Percentiles rank a stretch among this genome's conserved stretches.
These are phyloP conservation scores for Sonneratia alba DNA, from an alignment of 345 rosid species.

Conservation along the genomic window DNA sequence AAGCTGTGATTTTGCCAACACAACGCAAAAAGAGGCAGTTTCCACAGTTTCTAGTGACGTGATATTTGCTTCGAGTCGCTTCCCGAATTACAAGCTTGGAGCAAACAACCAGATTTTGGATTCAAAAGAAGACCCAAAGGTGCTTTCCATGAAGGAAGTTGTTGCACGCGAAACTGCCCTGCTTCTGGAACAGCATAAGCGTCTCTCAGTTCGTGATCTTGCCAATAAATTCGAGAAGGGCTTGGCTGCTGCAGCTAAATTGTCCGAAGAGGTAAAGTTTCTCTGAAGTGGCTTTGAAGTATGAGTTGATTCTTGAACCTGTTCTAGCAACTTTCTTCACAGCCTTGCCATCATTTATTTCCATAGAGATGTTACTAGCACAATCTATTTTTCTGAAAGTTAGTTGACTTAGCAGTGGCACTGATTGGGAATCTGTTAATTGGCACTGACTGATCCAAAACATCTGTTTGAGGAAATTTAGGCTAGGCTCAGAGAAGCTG, in stretches of 20 bases:
- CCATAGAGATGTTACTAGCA: not conserved
- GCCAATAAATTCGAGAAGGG: slow-evolving; percentile 91
- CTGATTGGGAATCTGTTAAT: not conserved
- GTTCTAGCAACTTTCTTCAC: not conserved
- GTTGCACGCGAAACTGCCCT: slow-evolving; percentile 86
- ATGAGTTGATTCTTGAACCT: not conserved
- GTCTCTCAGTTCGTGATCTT: slow-evolving; percentile 93
- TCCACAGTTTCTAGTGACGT: slow-evolving; percentile 81
- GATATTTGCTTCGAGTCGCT: slow-evolving; percentile 68
- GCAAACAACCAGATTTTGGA: slow-evolving; percentile 66
- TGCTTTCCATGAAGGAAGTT: slow-evolving; percentile 76
- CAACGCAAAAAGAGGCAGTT: slow-evolving; percentile 55
- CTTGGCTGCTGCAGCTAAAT: slow-evolving; percentile 88
- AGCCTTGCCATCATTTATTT: not conserved
- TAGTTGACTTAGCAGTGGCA: not conserved
- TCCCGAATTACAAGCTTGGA: slow-evolving; percentile 78
- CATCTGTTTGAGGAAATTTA: slow-evolving; percentile 26
- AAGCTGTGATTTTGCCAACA: slow-evolving; percentile 52
- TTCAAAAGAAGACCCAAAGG: slow-evolving; percentile 64
- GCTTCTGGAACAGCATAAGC: slow-evolving; percentile 86
- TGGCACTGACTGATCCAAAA: not conserved
- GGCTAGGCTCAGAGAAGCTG: slow-evolving; percentile 89
- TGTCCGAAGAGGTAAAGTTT: slow-evolving; percentile 72
- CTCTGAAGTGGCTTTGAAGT: not conserved
- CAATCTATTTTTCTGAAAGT: not conserved